phyloP scores from a whole-genome alignment of 768 basidiomycete species.

The Suillus weaverae region DNA sequence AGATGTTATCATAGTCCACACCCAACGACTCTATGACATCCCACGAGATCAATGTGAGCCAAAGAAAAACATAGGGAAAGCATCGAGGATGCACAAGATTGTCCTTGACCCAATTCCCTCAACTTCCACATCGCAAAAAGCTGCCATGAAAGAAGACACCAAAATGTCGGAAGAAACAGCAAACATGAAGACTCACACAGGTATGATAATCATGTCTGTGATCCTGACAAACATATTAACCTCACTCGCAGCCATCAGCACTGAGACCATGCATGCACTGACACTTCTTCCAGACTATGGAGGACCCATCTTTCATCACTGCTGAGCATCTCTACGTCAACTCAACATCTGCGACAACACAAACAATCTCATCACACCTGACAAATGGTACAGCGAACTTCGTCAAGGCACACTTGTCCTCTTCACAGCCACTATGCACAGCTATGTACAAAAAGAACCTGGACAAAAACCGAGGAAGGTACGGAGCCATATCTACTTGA shows the following conservation, averaged over 20 bases:
- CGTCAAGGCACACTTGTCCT: neutral
- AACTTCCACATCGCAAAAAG: neutral
- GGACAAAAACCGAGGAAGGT: neutral
- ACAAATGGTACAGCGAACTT: neutral
- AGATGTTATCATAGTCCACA: neutral
- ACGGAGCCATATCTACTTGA: no score
- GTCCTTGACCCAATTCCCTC: neutral
- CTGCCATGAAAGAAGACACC: neutral
- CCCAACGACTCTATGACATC: neutral
- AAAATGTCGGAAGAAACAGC: no score
- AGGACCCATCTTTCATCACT: neutral
- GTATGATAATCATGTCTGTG: no score
- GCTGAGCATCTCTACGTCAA: neutral
- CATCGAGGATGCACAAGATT: neutral
- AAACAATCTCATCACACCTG: neutral
- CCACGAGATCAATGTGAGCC: neutral
- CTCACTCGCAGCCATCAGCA: neutral
- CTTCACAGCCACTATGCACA: neutral
- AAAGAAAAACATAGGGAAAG: neutral
- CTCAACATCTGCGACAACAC: neutral
- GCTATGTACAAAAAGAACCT: neutral
- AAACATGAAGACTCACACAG: no score
- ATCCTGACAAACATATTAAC: neutral
- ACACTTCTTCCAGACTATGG: neutral
- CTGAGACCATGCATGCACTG: neutral